These are phyloP conservation scores for Penicillium hesseltinei DNA, from an alignment of 2,329 filamentous ascomycete species.

Conservation along the genomic window DNA sequence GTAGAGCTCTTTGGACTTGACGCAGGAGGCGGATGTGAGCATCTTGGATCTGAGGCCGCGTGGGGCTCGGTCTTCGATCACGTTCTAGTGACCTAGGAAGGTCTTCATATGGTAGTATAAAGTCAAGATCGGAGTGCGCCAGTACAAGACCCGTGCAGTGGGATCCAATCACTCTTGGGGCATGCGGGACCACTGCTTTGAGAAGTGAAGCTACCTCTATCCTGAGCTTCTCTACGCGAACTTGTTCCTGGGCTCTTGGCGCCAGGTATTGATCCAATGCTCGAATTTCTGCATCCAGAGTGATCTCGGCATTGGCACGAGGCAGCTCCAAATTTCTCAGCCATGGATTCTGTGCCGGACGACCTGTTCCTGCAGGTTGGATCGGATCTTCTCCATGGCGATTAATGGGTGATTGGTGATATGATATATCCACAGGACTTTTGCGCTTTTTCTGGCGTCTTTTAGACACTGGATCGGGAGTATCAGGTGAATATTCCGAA, in stretches of 20 bases:
- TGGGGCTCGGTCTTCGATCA: slow-evolving; percentile 35
- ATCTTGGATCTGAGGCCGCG: slow-evolving; percentile 31
- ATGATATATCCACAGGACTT: neutral
- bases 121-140: slow-evolving; percentile 57
- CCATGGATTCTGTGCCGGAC: slow-evolving; percentile 34
- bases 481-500: neutral
- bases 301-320: slow-evolving; percentile 26
- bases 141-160: slow-evolving; percentile 52
- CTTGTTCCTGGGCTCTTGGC: slow-evolving; percentile 45
- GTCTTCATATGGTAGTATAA: slow-evolving; percentile 37
- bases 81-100: slow-evolving; percentile 20
- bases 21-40: slow-evolving; percentile 25
- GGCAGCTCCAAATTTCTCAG: slow-evolving; percentile 20
- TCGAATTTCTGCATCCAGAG: slow-evolving; percentile 47
- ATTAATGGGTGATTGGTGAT: neutral
- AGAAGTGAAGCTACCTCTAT: slow-evolving; percentile 31
- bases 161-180: slow-evolving; percentile 53
- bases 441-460: slow-evolving; percentile 7
- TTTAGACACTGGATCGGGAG: neutral
- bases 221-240: slow-evolving; percentile 27
- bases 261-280: slow-evolving; percentile 47
- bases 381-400: slow-evolving; percentile 1
- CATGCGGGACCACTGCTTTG: slow-evolving; percentile 25
- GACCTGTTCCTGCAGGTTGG: slow-evolving; percentile 15
- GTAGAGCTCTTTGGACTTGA: slow-evolving; percentile 24